Conservation (phyloP, 2,329 filamentous ascomycete genomes). For the Fusarium caatingaense region DNA sequence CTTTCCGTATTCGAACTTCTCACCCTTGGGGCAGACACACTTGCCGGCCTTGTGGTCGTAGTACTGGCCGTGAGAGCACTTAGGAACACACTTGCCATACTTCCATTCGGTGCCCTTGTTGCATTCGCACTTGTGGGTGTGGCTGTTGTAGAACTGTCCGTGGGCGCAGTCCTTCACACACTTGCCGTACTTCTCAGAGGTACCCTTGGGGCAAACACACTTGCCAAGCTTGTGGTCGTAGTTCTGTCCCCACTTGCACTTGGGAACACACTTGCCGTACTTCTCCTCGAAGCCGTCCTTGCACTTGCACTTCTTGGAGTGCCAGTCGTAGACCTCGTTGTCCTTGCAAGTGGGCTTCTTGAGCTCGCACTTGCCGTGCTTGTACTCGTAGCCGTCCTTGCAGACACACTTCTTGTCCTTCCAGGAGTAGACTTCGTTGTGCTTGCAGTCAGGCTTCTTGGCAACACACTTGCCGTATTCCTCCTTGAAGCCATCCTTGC, state of each 20-base stretch:
- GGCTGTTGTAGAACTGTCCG: constrained; percentile 5
- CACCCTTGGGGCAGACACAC: constrained; percentile 18
- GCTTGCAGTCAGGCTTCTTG: constrained; percentile 8
- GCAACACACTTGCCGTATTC: constrained; percentile 29
- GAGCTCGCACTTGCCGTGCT: constrained; percentile 25
- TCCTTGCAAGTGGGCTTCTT: constrained; percentile 19
- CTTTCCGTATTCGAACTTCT: constrained; percentile 23
- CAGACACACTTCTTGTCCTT: constrained; percentile 22
- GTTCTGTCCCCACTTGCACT: constrained; percentile 7
- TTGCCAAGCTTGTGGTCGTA: constrained; percentile 18
- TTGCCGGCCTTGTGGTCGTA: constrained; percentile 2
- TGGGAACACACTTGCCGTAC: constrained; percentile 31
- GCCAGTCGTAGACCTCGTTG: not conserved
- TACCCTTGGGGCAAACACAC: constrained; percentile 17
- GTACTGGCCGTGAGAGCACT: constrained; percentile 1
- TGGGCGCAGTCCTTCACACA: constrained; percentile 8
- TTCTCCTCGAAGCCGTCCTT: constrained; percentile 17
- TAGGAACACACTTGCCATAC: constrained; percentile 19
- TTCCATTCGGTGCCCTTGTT: constrained; percentile 5
- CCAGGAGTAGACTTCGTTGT: constrained; percentile 3
- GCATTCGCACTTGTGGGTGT: constrained; percentile 10
- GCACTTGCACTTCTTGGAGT: constrained; percentile 25
- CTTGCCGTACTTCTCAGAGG: constrained; percentile 13
- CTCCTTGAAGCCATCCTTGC: constrained; percentile 20
- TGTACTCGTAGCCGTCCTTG: constrained; percentile 13